These are phyloP conservation scores for Phlyctochytrium planicorne DNA, from an alignment of 192 early-diverging fungal species.

Conservation along the genomic window DNA sequence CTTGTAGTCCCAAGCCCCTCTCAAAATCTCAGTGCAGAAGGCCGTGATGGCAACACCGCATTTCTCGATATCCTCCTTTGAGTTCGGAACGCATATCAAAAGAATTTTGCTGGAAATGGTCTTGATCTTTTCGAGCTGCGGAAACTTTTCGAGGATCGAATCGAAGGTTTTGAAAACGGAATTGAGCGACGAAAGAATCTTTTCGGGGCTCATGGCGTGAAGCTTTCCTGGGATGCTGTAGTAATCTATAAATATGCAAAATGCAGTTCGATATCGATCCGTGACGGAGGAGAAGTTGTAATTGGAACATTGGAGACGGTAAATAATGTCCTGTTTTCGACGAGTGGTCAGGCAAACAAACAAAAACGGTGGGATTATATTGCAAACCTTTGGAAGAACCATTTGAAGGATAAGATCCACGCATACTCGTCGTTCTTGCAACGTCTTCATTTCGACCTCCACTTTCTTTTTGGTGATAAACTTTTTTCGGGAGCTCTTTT, in stretches of 20 bases:
- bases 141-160: neutral
- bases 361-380: no score
- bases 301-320: neutral
- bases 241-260: conserved; percentile 4
- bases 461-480: neutral
- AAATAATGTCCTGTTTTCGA: neutral
- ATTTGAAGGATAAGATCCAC: neutral
- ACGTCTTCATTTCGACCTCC: neutral
- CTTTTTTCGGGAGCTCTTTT: no score
- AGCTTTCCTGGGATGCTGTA: neutral
- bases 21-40: no score
- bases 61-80: neutral
- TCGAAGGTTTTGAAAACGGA: neutral
- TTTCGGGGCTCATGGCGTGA: neutral
- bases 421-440: neutral
- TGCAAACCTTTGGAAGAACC: conserved; percentile 1
- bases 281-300: neutral
- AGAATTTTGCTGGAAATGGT: neutral
- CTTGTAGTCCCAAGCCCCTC: neutral
- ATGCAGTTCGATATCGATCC: neutral
- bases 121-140: conserved; percentile 7
- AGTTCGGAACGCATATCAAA: neutral
- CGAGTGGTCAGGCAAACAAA: no score
- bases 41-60: neutral
- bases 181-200: neutral